Conservation (phyloP, 176 grass and related monocot species). For the Triticum turgidum region DNA sequence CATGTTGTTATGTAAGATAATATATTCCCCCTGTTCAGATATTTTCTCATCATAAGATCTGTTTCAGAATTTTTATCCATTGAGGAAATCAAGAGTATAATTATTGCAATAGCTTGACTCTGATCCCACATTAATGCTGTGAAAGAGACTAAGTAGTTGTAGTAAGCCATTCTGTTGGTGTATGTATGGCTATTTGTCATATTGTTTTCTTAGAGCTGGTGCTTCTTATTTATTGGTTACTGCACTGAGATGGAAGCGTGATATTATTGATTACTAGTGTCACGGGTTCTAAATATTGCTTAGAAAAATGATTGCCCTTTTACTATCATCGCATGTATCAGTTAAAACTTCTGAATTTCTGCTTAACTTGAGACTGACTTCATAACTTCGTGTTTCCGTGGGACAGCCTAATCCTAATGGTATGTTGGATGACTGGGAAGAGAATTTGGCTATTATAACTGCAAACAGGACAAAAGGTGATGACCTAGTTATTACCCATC, state of each 20-base stretch:
- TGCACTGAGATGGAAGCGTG: not conserved
- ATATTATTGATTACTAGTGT: slow-evolving; percentile 34
- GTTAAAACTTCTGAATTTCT: not conserved
- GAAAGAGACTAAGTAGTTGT: not conserved
- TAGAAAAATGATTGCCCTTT: not conserved
- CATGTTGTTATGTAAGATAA: not conserved
- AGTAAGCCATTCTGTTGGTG: not conserved
- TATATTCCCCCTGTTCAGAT: not conserved
- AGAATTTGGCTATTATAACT: slow-evolving; percentile 97
- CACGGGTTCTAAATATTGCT: slow-evolving; percentile 12
- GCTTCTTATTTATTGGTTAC: not conserved
- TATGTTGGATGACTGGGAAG: slow-evolving; percentile 98
- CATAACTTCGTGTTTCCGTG: slow-evolving; percentile 17
- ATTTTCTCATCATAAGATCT: not conserved
- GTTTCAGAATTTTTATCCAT: not conserved
- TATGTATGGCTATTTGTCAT: not conserved
- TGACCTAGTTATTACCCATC: slow-evolving; percentile 89
- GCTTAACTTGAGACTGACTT: not conserved
- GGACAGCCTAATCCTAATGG: slow-evolving; percentile 50
- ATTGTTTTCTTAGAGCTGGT: not conserved
- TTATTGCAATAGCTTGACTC: not conserved
- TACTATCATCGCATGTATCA: not conserved
- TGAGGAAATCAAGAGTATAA: not conserved
- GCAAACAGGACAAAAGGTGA: slow-evolving; percentile 96
- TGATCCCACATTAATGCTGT: not conserved